phyloP scores from a whole-genome alignment of 2,329 filamentous ascomycete species.

The Parasarocladium wereldwijsianum region DNA sequence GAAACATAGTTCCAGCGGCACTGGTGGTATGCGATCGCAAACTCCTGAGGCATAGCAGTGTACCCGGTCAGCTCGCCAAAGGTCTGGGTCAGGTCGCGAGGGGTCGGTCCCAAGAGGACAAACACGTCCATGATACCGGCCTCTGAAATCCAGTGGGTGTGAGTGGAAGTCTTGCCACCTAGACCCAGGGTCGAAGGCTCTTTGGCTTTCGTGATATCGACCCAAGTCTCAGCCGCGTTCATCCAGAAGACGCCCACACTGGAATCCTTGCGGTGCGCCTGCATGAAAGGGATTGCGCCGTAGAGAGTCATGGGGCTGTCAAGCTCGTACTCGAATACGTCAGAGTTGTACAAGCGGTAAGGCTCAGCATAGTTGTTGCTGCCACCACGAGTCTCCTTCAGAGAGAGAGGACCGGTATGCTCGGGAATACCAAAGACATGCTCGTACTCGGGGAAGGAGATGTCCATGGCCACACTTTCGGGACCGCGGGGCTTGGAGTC shows the following conservation, averaged over 20 bases:
- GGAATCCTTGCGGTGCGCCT: constrained; percentile 85
- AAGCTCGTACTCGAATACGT: constrained; percentile 95
- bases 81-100: constrained; percentile 63
- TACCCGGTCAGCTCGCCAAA: constrained; percentile 88
- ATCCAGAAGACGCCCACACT: constrained; percentile 96
- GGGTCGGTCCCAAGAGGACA: constrained; percentile 80
- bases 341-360: constrained; percentile 88
- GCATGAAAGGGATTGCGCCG: constrained; percentile 95
- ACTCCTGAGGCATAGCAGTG: constrained; percentile 82
- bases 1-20: constrained; percentile 99
- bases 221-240: constrained; percentile 93
- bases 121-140: constrained; percentile 82
- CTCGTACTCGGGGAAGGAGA: constrained; percentile 80
- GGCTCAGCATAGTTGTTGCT: constrained; percentile 76
- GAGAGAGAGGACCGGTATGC: constrained; percentile 73
- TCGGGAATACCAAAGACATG: constrained; percentile 92
- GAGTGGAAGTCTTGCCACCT: constrained; percentile 55
- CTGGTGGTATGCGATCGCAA: constrained; percentile 88
- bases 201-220: constrained; percentile 79
- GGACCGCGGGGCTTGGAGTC: constrained; percentile 91
- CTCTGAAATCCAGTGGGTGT: constrained; percentile 96
- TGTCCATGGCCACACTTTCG: constrained; percentile 81
- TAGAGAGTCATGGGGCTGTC: constrained; percentile 98
- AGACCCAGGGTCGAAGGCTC: constrained; percentile 60
- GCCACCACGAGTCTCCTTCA: constrained; percentile 82